A percentile compares a stretch with the other conserved stretches of the same genome.
Conservation (phyloP, 768 basidiomycete genomes). For the Guyanaporus albipodus region DNA sequence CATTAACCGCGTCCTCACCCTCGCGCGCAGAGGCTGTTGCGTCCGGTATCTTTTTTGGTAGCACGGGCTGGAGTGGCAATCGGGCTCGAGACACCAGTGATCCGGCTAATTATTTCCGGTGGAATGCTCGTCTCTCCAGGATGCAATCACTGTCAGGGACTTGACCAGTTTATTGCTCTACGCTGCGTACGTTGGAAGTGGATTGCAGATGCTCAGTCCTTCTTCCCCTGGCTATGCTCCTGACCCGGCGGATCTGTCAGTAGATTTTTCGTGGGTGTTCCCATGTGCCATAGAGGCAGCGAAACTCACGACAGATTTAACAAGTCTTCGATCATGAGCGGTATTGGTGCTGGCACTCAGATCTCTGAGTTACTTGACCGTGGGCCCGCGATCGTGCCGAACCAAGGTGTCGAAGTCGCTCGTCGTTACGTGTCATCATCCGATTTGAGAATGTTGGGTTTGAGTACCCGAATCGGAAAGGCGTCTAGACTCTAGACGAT, state of each 20-base stretch:
- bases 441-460: constrained; percentile 83
- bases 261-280: constrained; percentile 37
- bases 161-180: constrained; percentile 87
- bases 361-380: constrained; percentile 94
- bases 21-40: constrained; percentile 89
- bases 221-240: constrained; percentile 19
- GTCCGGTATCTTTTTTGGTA: constrained; percentile 89
- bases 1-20: constrained; percentile 59
- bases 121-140: constrained; percentile 86
- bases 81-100: not conserved
- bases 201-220: constrained; percentile 75
- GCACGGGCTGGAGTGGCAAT: constrained; percentile 91
- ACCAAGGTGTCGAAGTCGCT: constrained; percentile 53
- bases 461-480: constrained; percentile 84
- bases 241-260: constrained; percentile 20
- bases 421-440: constrained; percentile 60
- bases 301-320: constrained; percentile 28
- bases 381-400: constrained; percentile 64
- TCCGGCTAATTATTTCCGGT: constrained; percentile 42
- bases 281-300: too few species aligned
- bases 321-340: constrained; percentile 96
- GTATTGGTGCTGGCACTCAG: constrained; percentile 86
- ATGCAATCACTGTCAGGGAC: constrained; percentile 88
- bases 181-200: constrained; percentile 83
- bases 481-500: constrained; percentile 75